These are phyloP conservation scores for Hyaloscypha hepaticicola DNA, from an alignment of 495 filamentous ascomycete genomes.

Conservation along the genomic window DNA sequence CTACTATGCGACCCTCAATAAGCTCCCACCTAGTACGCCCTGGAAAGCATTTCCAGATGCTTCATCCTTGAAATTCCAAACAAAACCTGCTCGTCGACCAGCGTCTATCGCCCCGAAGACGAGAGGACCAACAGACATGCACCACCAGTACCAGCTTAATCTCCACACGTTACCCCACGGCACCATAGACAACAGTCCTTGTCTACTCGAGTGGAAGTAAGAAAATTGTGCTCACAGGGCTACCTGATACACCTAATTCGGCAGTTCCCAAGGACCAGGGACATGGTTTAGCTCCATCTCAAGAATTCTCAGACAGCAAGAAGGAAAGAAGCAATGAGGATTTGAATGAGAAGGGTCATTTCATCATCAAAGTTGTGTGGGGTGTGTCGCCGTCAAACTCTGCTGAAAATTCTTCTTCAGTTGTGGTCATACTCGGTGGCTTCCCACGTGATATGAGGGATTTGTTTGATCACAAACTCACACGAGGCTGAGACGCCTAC, in stretches of 20 bases:
- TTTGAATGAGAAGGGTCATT: neutral
- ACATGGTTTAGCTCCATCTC: neutral
- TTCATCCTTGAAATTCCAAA: neutral
- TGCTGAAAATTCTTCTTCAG: neutral
- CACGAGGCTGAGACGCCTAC: neutral
- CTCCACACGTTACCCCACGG: neutral
- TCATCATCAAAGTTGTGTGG: neutral
- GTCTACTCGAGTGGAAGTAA: neutral
- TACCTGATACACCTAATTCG: neutral
- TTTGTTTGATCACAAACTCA: neutral
- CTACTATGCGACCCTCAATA: neutral
- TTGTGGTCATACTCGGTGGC: neutral
- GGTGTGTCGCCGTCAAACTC: neutral
- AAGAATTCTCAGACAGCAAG: neutral
- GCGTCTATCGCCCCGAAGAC: neutral
- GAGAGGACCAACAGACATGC: neutral
- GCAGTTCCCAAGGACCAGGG: neutral
- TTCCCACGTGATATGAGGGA: neutral
- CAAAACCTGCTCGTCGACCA: neutral
- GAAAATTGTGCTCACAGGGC: neutral
- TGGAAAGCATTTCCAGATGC: neutral
- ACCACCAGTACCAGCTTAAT: neutral
- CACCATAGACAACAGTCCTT: neutral
- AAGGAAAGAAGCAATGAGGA: neutral
- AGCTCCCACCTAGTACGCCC: neutral